These are phyloP conservation scores for Aspergillus diversus DNA, from an alignment of 495 filamentous ascomycete species.

Conservation along the genomic window DNA sequence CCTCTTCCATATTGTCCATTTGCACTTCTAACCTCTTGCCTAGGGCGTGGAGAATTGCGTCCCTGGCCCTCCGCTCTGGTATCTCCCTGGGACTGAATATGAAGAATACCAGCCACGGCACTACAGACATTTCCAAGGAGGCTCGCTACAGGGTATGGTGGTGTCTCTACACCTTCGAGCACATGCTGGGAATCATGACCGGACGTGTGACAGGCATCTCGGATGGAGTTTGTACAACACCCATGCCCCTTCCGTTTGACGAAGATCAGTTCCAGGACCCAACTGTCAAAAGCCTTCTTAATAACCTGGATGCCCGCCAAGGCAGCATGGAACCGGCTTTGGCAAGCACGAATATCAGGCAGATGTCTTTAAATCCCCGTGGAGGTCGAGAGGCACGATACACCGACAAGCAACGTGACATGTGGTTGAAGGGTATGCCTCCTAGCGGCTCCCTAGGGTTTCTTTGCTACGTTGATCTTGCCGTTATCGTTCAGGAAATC, in stretches of 20 bases:
- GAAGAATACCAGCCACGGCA: slow-evolving; percentile 57
- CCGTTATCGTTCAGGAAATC: slow-evolving; percentile 57
- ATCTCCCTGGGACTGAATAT: slow-evolving; percentile 66
- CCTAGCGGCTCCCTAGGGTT: slow-evolving; percentile 51
- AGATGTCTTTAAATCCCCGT: slow-evolving; percentile 42
- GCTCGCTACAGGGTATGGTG: slow-evolving; percentile 68
- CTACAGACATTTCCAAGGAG: slow-evolving; percentile 60
- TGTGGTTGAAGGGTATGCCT: slow-evolving; percentile 39
- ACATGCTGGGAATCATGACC: slow-evolving; percentile 63
- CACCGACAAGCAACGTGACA: slow-evolving; percentile 29
- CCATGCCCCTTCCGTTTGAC: slow-evolving; percentile 61
- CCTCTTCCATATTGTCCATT: no score
- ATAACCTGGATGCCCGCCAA: slow-evolving; percentile 37
- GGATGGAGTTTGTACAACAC: slow-evolving; percentile 60
- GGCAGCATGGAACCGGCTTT: slow-evolving; percentile 41
- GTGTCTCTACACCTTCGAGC: slow-evolving; percentile 65
- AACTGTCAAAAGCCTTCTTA: slow-evolving; percentile 35
- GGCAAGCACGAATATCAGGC: slow-evolving; percentile 42
- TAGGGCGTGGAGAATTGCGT: slow-evolving; percentile 67
- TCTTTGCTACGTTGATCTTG: slow-evolving; percentile 52
- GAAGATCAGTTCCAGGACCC: slow-evolving; percentile 52
- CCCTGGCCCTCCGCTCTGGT: slow-evolving; percentile 63
- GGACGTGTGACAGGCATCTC: slow-evolving; percentile 65
- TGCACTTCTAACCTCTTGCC: neutral
- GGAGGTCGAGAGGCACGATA: slow-evolving; percentile 32